A percentile compares a stretch with the other conserved stretches of the same genome.
Evolutionary conservation across 768 basidiomycete genomes (phyloP).

Genomic region (Russula earlei): DNA sequence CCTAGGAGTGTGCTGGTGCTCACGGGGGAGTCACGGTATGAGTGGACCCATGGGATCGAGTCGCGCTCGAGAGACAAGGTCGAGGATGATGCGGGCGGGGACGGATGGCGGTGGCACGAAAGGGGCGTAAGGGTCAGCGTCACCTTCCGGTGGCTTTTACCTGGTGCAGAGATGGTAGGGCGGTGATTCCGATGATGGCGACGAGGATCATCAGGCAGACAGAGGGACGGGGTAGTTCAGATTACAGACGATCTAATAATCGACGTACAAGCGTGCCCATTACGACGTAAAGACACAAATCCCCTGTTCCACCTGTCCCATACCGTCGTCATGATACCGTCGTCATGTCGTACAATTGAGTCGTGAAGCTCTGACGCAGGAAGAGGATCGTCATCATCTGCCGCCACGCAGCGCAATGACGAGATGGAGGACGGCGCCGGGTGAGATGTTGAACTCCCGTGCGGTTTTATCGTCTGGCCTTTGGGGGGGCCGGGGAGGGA

Average conservation of each 20-base stretch:
- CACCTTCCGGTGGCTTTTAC: constrained; percentile 80
- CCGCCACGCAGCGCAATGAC: constrained; percentile 95
- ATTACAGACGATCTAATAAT: constrained; percentile 16
- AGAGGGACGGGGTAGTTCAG: not conserved
- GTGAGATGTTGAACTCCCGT: constrained; percentile 69
- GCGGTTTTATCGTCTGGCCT: constrained; percentile 92
- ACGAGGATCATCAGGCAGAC: not conserved
- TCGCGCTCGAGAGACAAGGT: constrained; percentile 53
- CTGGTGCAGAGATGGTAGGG: constrained; percentile 75
- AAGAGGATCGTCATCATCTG: too few relatives aligned
- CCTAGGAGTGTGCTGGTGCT: constrained; percentile 70
- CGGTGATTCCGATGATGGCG: not conserved
- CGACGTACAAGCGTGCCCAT: constrained; percentile 7
- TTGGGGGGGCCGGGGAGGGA: too few relatives aligned
- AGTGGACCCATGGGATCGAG: constrained; percentile 85
- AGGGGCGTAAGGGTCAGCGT: constrained; percentile 62
- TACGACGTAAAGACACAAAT: not conserved
- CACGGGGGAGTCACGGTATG: constrained; percentile 71
- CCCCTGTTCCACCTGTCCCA: too few relatives aligned
- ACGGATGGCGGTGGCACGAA: constrained; percentile 32
- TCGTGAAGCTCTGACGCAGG: not conserved
- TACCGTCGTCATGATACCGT: too few relatives aligned
- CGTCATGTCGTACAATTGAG: too few relatives aligned
- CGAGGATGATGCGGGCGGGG: constrained; percentile 20
- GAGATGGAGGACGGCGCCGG: constrained; percentile 85